phyloP scores from a whole-genome alignment of 2,329 filamentous ascomycete genomes.

The Mycosphaerella arachidis region DNA sequence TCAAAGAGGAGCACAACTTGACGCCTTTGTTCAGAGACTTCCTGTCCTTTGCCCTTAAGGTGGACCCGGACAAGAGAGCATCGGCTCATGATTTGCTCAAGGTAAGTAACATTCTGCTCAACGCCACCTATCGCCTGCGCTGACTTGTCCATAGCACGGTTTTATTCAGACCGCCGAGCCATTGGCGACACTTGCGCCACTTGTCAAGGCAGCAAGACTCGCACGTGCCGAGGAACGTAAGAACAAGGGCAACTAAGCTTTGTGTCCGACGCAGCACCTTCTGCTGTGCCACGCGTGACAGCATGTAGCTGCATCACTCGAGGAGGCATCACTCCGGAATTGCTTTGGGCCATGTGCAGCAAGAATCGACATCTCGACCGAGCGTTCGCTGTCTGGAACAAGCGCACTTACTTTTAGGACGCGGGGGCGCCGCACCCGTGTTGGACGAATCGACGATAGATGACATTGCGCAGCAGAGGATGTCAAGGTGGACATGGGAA shows the following conservation, averaged over 20 bases:
- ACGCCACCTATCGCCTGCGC: neutral
- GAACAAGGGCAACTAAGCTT: slow-evolving; percentile 41
- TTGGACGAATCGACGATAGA: neutral
- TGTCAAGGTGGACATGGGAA: neutral
- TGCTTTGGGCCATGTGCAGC: neutral
- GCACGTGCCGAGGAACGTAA: slow-evolving; percentile 72
- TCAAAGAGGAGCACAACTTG: slow-evolving; percentile 86
- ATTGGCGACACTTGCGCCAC: slow-evolving; percentile 68
- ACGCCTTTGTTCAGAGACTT: slow-evolving; percentile 85
- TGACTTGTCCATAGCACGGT: slow-evolving; percentile 34
- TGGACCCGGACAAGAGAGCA: slow-evolving; percentile 93
- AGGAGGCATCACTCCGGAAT: neutral
- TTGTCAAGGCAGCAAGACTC: slow-evolving; percentile 80
- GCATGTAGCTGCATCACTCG: neutral
- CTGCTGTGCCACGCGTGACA: neutral
- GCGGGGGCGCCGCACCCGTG: slow-evolving; percentile 6
- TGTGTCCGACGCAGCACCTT: neutral
- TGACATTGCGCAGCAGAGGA: neutral
- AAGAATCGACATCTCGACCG: slow-evolving; percentile 14
- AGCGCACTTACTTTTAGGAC: neutral
- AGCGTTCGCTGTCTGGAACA: slow-evolving; percentile 18
- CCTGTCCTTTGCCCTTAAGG: slow-evolving; percentile 85
- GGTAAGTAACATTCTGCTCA: slow-evolving; percentile 52
- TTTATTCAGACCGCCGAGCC: slow-evolving; percentile 52
- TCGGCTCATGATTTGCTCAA: slow-evolving; percentile 89